Base-by-base conservation (phyloP, 345 rosid genomes). In the Arabis hirsuta region DNA sequence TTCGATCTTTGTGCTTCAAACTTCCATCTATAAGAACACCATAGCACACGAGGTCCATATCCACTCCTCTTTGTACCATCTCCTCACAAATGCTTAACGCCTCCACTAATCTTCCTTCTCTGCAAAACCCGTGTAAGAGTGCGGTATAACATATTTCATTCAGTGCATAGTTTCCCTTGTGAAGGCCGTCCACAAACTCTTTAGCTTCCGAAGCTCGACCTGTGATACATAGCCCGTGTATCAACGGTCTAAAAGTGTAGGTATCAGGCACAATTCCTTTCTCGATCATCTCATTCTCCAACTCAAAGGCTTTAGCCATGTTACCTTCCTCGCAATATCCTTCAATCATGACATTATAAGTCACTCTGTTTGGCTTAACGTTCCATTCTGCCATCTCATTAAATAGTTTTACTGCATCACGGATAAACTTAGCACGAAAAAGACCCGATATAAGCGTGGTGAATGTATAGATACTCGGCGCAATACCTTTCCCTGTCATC, bases 81-180 rank as follows among this genome's bases (percentile, higher is more conserved):
- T 86, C 95, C 46, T 71, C 63, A 74, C 87, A 88, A 65, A 84
- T 79, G 58, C 65, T 69, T 65, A 86, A 27, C 3, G 97, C 99
- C 12, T 95, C 96, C 43, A 76, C 68, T 27, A 95, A 50, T 78
- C 84, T 84, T 48, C 99, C 99, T 84, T 85, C 96, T 72, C 84
- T 83, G 75, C 96, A 89, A 73, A 81, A 91, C 46, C 97, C 99
- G 26, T 82, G 85, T 12, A 95, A 75, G 34, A 95, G 86, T 26
- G 86, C 86, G 59, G 96, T 77, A 48, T 87, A 91, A 65, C 99
- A 95, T 79, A 91, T 83, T 80, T 89, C 96, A 73, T 95, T 95
- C 73, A 95, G 74, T 78, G 75, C 81, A 34, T 29, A 58, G 70
- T 82, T 80, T 73, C 76, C 81, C 48, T 51, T 78, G 59, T 90